Percentiles rank a stretch among this genome's conserved stretches.
Conservation (phyloP, 2,329 filamentous ascomycete species). For the Zymoseptoria tritici region DNA sequence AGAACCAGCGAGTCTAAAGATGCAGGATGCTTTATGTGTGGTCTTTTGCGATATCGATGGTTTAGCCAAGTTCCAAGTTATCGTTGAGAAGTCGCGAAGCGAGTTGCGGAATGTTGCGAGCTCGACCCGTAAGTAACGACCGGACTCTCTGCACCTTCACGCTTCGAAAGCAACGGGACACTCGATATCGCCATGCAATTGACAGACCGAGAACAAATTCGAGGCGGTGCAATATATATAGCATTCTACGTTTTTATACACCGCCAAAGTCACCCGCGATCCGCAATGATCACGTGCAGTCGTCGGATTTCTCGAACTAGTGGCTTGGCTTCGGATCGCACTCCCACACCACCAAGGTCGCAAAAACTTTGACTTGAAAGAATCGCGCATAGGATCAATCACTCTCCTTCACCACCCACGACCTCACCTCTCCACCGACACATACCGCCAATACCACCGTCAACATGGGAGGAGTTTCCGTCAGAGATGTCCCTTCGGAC, state of each 20-base stretch:
- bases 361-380: background rate
- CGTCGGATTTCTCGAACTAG: background rate
- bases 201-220: too few species aligned
- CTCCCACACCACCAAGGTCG: background rate
- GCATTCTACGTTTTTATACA: background rate
- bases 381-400: background rate
- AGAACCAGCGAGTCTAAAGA: background rate
- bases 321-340: background rate
- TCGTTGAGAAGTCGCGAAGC: background rate
- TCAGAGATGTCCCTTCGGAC: conserved; percentile 83
- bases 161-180: background rate
- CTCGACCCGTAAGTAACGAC: background rate
- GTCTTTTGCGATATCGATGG: background rate
- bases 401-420: background rate
- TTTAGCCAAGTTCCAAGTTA: background rate
- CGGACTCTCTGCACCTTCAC: background rate
- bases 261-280: background rate
- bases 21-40: background rate
- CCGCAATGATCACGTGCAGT: background rate
- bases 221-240: too few species aligned
- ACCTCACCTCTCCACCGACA: background rate
- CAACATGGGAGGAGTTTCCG: conserved; percentile 74
- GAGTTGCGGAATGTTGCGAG: background rate
- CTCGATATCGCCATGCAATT: too few species aligned
- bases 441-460: conserved; percentile 39